Conservation (phyloP, 2,329 filamentous ascomycete genomes). For the Leptodontidium sp. region DNA sequence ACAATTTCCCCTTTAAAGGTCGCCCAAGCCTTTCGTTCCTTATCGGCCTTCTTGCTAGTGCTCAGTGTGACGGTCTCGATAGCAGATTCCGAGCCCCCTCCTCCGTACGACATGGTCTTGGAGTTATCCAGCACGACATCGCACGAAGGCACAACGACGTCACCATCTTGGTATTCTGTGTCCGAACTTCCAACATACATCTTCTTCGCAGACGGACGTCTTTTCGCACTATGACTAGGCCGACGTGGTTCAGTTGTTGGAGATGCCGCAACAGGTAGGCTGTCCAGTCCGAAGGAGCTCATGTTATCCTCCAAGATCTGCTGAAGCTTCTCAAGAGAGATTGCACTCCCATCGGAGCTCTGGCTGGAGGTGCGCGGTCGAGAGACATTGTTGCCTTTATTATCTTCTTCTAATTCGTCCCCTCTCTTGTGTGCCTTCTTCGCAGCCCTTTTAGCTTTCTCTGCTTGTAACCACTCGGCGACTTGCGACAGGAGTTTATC, state of each 20-base stretch:
- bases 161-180: conserved; percentile 84
- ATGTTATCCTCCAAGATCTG: conserved; percentile 77
- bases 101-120: conserved; percentile 81
- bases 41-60: conserved; percentile 60
- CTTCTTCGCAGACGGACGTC: conserved; percentile 36
- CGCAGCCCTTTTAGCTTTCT: conserved; percentile 72
- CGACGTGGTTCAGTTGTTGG: conserved; percentile 37
- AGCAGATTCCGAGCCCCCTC: conserved; percentile 54
- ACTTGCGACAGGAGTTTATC: conserved; percentile 76
- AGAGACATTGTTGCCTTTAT: conserved; percentile 25
- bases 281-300: conserved; percentile 47
- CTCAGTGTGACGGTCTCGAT: conserved; percentile 50
- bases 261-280: conserved; percentile 36
- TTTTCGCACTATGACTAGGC: conserved; percentile 29
- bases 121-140: conserved; percentile 89
- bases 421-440: conserved; percentile 57
- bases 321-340: conserved; percentile 83
- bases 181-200: conserved; percentile 71
- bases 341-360: conserved; percentile 71
- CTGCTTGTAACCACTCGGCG: conserved; percentile 82
- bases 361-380: conserved; percentile 61
- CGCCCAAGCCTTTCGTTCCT: conserved; percentile 81
- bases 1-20: conserved; percentile 92
- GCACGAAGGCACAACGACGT: conserved; percentile 82
- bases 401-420: conserved; percentile 31